phyloP scores from a whole-genome alignment of 257 asterid genomes.

The Solanum acaule region DNA sequence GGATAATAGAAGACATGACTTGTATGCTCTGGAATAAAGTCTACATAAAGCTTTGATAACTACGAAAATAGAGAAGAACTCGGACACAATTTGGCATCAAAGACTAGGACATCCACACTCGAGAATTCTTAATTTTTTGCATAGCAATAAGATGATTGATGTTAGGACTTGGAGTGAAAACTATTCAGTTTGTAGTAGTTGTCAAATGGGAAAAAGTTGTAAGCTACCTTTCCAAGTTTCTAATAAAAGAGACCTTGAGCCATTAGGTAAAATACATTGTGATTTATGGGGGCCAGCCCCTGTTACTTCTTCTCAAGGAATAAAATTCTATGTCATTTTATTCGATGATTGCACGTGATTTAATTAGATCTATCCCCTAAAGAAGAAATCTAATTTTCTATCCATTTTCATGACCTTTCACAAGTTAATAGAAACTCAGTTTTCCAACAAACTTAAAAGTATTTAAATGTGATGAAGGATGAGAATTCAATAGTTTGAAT shows the following conservation, averaged over 20 bases:
- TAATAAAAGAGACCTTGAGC: background rate
- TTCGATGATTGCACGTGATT: background rate
- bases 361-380: background rate
- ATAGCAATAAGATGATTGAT: background rate
- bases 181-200: too few species aligned
- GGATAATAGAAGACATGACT: background rate
- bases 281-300: background rate
- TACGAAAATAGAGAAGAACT: background rate
- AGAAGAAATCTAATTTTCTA: background rate
- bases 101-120: background rate
- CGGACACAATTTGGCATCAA: background rate
- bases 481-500: background rate
- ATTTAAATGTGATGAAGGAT: background rate
- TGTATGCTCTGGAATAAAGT: background rate
- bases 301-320: background rate
- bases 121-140: background rate
- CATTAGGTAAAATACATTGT: background rate
- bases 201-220: too few species aligned
- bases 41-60: background rate
- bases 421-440: background rate
- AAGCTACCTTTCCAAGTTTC: background rate
- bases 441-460: background rate
- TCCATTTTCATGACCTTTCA: background rate
- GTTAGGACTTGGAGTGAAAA: background rate
- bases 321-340: background rate